Evolutionary conservation across 2,329 filamentous ascomycete genomes (phyloP).

Genomic region (Penicillium sp.): DNA sequence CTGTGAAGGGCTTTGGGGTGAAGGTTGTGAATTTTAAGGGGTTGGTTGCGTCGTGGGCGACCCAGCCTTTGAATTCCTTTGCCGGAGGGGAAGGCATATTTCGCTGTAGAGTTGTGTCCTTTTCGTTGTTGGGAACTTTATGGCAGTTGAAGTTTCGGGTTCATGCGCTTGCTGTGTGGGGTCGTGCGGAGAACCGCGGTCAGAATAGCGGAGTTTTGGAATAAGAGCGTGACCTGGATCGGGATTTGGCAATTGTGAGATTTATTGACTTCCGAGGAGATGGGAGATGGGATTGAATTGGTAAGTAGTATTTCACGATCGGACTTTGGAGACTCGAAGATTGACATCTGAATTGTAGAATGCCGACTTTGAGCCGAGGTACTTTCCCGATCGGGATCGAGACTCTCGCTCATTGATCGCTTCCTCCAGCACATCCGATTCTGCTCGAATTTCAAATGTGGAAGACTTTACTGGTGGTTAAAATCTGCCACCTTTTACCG

Average conservation of each 20-base stretch:
- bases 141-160: background rate
- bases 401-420: background rate
- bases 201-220: background rate
- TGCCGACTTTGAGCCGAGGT: conserved; percentile 4
- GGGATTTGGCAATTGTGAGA: background rate
- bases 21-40: conserved; percentile 37
- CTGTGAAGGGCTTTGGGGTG: conserved; percentile 48
- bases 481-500: too few species aligned
- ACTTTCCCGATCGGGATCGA: conserved; percentile 2
- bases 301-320: background rate
- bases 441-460: too few species aligned
- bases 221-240: background rate
- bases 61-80: conserved; percentile 43
- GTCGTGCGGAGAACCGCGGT: conserved; percentile 4
- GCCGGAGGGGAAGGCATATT: conserved; percentile 1
- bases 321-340: background rate
- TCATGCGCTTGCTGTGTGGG: background rate
- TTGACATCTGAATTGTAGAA: background rate
- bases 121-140: background rate
- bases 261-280: background rate
- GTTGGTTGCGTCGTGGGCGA: conserved; percentile 36
- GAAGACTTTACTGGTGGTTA: too few species aligned
- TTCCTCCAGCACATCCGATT: too few species aligned
- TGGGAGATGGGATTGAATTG: background rate
- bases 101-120: background rate